Evolutionary conservation across 805 yeast species (phyloP), one percentile per base, ranked within the genome.

Genomic region (Hanseniaspora opuntiae): DNA sequence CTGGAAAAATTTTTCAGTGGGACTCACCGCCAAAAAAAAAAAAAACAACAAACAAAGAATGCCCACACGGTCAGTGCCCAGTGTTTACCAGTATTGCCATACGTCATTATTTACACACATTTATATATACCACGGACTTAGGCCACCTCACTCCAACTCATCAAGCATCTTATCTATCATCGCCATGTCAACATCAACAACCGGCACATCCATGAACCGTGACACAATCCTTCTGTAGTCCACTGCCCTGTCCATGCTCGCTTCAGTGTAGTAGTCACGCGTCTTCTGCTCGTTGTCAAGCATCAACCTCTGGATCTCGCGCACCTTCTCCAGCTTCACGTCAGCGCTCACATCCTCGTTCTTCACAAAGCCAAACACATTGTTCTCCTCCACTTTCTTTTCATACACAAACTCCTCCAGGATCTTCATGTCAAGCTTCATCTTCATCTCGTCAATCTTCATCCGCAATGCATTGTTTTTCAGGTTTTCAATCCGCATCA

Each of bases 181-280:
- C 25, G 56, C 61, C 11, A 49, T 57, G 56, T 65, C 68, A 48
- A 59, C 68, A 32, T 45, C 57, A 2, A 46, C 49, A 1, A 58
- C 60, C 3, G 28, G 44, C 1, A 50, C 53, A 7, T 36, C 53
- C 53, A 28, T 61, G 55, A 22, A 74, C 75, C 40, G 69, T 62
- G 53, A 72, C 67, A 61, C 76, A 64, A 39, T 68, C 62, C 12
- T 75, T 61, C 19, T 78, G 65, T 45, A 68, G 66, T 28, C 71
- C 63, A 39, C 75, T 79, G 60, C 79, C 63, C 33, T 74, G 65
- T 58, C 78, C 82, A 3, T 74, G 69, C 42, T 76, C 78, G 63
- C 81, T 80, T 47, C 72, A 73, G 32, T 68, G 69, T 47, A 85
- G 63, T 56, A 79, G 82, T 10, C 64, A 63, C 48, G 78, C 81